A percentile compares a stretch with the other conserved stretches of the same genome.
phyloP scores from a whole-genome alignment of 2,329 filamentous ascomycete genomes.

The Aspergillus candidus region DNA sequence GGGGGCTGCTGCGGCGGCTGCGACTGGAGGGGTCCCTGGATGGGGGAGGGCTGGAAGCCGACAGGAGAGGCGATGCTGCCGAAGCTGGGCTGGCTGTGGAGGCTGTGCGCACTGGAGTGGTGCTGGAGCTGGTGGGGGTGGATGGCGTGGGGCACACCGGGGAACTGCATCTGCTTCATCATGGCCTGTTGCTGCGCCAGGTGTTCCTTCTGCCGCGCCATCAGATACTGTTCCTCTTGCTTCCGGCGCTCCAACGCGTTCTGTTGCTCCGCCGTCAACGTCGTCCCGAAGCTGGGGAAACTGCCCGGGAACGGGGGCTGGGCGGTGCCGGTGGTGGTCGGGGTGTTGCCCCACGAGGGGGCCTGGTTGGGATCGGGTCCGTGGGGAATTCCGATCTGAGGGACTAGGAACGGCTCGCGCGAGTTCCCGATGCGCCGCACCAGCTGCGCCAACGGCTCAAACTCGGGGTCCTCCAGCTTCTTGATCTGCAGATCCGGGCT shows the following conservation, averaged over 20 bases:
- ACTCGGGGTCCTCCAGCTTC: slow-evolving; percentile 87
- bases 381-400: slow-evolving; percentile 91
- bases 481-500: slow-evolving; percentile 90
- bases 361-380: slow-evolving; percentile 58
- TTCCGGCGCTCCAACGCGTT: slow-evolving; percentile 94
- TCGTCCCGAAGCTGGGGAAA: slow-evolving; percentile 94
- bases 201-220: slow-evolving; percentile 92
- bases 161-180: slow-evolving; percentile 65
- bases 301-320: slow-evolving; percentile 86
- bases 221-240: slow-evolving; percentile 95
- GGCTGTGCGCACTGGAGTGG: slow-evolving; percentile 87
- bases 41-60: slow-evolving; percentile 58
- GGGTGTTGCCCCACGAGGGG: slow-evolving; percentile 44
- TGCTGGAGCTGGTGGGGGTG: slow-evolving; percentile 69
- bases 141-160: slow-evolving; percentile 47
- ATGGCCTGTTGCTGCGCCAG: slow-evolving; percentile 79
- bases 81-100: slow-evolving; percentile 95
- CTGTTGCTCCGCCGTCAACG: slow-evolving; percentile 93
- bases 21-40: slow-evolving; percentile 53
- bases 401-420: slow-evolving; percentile 92
- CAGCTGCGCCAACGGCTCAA: slow-evolving; percentile 89
- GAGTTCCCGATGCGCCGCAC: slow-evolving; percentile 96
- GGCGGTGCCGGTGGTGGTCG: slow-evolving; percentile 52
- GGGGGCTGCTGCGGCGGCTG: slow-evolving; percentile 47
- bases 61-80: slow-evolving; percentile 88